These are phyloP conservation scores for Ophiocordyceps camponoti-rufipedis DNA, from an alignment of 2,329 filamentous ascomycete species.

Conservation along the genomic window DNA sequence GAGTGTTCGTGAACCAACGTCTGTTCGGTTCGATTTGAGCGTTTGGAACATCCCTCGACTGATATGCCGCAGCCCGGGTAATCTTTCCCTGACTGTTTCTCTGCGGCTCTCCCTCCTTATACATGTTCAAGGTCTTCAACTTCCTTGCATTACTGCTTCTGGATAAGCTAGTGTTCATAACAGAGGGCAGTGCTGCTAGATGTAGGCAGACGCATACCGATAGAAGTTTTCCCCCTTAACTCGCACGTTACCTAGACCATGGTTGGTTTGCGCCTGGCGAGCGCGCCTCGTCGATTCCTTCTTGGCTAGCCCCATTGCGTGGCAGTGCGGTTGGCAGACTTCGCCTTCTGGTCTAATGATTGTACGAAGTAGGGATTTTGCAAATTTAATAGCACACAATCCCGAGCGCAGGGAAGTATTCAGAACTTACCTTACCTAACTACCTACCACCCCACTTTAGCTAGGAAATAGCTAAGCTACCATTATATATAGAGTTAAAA, in stretches of 20 bases:
- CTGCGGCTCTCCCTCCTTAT: constrained; percentile 70
- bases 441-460: no score
- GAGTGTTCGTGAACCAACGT: constrained; percentile 94
- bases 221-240: constrained; percentile 98
- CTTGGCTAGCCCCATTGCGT: constrained; percentile 68
- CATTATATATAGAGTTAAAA: no score
- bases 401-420: no score
- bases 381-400: no score
- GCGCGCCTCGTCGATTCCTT: constrained; percentile 71
- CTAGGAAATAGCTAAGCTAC: no score
- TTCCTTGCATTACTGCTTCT: constrained; percentile 51
- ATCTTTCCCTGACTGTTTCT: constrained; percentile 73
- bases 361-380: no score
- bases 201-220: constrained; percentile 30
- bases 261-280: constrained; percentile 68
- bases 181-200: no score
- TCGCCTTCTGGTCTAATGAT: no score
- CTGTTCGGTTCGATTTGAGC: constrained; percentile 89
- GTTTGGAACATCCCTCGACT: constrained; percentile 62
- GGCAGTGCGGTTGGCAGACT: no score
- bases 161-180: constrained; percentile 3
- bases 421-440: no score
- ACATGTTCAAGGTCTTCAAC: constrained; percentile 75
- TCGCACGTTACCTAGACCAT: constrained; percentile 84
- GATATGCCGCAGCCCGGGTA: constrained; percentile 65